Evolutionary conservation across 352 stramenopile species (phyloP).

Genomic region (Thalassiosira livingstoniorum): DNA sequence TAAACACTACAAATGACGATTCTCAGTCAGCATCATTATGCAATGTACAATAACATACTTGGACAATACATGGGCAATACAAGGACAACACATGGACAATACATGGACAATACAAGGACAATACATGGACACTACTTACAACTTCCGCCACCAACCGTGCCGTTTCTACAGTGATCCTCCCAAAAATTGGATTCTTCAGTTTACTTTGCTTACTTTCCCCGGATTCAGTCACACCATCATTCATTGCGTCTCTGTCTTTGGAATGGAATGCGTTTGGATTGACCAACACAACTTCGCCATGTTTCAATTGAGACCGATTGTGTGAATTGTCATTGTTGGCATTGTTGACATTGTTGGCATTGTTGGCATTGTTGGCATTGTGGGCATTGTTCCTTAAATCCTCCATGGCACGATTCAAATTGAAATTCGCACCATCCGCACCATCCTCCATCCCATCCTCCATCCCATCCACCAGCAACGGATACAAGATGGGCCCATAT

Average conservation of each 20-base stretch:
- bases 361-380: too few species aligned
- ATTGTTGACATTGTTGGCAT: too few species aligned
- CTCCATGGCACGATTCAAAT: too few species aligned
- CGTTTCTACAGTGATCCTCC: conserved; percentile 76
- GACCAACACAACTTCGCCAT: conserved; percentile 71
- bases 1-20: too few species aligned
- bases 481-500: conserved; percentile 54
- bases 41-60: too few species aligned
- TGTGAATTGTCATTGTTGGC: neutral
- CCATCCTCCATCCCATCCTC: neutral
- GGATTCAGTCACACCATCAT: neutral
- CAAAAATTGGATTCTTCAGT: conserved; percentile 59
- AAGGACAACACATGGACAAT: neutral
- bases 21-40: too few species aligned
- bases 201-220: neutral
- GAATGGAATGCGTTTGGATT: conserved; percentile 76
- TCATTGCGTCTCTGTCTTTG: conserved; percentile 10
- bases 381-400: too few species aligned
- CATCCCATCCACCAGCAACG: conserved; percentile 4
- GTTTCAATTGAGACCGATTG: conserved; percentile 1
- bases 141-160: conserved; percentile 74
- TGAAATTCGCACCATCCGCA: neutral
- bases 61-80: neutral
- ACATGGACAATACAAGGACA: neutral
- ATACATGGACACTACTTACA: conserved; percentile 17